A percentile compares a stretch with the other conserved stretches of the same genome.
These are phyloP conservation scores for Yamadazyma spencermartinsiae DNA, from an alignment of 1,139 yeast species.

Conservation along the genomic window DNA sequence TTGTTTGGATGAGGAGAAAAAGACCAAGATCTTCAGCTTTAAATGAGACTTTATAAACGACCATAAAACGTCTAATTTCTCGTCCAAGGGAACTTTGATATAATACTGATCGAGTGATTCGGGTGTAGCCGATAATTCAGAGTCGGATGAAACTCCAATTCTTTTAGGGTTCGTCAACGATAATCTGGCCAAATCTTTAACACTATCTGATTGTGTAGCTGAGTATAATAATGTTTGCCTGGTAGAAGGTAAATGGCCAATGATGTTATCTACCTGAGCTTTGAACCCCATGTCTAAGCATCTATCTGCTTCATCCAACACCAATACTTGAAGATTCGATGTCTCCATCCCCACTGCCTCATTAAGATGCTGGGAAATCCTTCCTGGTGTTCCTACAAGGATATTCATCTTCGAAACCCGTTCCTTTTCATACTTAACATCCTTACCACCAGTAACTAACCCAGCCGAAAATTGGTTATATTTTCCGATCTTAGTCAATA, in stretches of 20 bases:
- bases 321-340: constrained; percentile 75
- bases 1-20: constrained; percentile 89
- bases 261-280: constrained; percentile 80
- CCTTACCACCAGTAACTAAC: constrained; percentile 95
- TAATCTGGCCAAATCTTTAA: constrained; percentile 83
- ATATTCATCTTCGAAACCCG: constrained; percentile 83
- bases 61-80: constrained; percentile 83
- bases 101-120: constrained; percentile 82
- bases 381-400: constrained; percentile 93
- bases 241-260: constrained; percentile 77
- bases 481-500: constrained; percentile 79
- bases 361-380: constrained; percentile 91
- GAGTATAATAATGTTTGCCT: constrained; percentile 89
- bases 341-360: constrained; percentile 87
- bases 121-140: constrained; percentile 66
- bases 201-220: constrained; percentile 91
- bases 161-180: constrained; percentile 79
- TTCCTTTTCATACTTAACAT: constrained; percentile 82
- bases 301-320: constrained; percentile 94
- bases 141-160: constrained; percentile 60
- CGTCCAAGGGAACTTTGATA: constrained; percentile 67
- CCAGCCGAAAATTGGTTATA: constrained; percentile 87
- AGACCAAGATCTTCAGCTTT: constrained; percentile 81
- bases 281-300: constrained; percentile 97
- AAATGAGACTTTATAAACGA: constrained; percentile 88